Conservation (phyloP, 179 eudicot species). For the Spergularia azorica region DNA sequence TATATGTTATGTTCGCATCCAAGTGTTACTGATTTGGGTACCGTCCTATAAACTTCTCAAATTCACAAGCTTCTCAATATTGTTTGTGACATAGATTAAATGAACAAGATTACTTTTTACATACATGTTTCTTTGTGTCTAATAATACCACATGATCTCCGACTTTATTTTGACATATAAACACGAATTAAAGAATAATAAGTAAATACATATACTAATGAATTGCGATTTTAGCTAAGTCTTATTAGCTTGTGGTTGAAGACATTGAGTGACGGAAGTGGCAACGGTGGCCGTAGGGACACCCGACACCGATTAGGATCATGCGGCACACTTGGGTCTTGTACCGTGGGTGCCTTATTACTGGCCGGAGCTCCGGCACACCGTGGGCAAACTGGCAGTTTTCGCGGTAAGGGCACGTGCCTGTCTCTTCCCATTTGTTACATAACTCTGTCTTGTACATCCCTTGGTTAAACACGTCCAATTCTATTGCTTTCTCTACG, state of each 20-base stretch:
- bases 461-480: slow-evolving; percentile 70
- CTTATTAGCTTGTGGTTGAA: neutral
- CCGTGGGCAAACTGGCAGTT: slow-evolving; percentile 77
- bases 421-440: slow-evolving; percentile 77
- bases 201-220: too few species aligned
- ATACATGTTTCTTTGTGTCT: too few species aligned
- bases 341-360: slow-evolving; percentile 70
- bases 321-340: slow-evolving; percentile 77
- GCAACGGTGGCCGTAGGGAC: slow-evolving; percentile 83
- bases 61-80: too few species aligned
- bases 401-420: slow-evolving; percentile 57
- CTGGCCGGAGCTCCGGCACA: slow-evolving; percentile 66
- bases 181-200: too few species aligned
- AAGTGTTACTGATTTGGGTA: too few species aligned
- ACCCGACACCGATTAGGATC: slow-evolving; percentile 51
- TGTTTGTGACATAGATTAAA: too few species aligned
- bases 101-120: too few species aligned
- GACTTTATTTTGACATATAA: too few species aligned
- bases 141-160: too few species aligned
- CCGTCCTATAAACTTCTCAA: too few species aligned
- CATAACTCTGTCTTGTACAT: slow-evolving; percentile 76
- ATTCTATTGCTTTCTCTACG: slow-evolving; percentile 48
- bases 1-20: too few species aligned
- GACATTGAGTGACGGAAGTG: slow-evolving; percentile 64
- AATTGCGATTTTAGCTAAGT: too few species aligned